phyloP scores from a whole-genome alignment of 352 stramenopile genomes.

The Phytophthora melonis region DNA sequence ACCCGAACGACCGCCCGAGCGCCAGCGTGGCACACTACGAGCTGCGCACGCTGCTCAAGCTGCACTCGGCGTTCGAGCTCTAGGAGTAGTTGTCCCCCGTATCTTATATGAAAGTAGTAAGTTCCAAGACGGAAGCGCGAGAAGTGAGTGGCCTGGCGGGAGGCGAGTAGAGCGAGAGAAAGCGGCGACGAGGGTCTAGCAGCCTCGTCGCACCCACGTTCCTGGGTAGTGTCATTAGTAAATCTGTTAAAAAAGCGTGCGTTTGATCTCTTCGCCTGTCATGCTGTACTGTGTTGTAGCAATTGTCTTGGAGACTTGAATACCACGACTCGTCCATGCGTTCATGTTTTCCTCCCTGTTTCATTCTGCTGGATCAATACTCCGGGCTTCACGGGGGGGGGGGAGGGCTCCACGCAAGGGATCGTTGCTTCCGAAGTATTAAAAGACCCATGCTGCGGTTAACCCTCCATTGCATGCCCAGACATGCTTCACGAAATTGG shows the following conservation, averaged over 20 bases:
- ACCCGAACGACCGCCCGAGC: slow-evolving; percentile 68
- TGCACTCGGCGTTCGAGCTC: slow-evolving; percentile 66
- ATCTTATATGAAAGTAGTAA: slow-evolving; percentile 43
- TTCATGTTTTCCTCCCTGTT: no score
- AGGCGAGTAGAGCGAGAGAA: slow-evolving; percentile 13
- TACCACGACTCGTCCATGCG: no score
- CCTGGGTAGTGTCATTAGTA: slow-evolving; percentile 39
- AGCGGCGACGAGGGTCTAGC: background rate
- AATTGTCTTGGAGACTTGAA: no score
- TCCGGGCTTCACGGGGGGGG: no score
- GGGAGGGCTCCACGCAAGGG: no score
- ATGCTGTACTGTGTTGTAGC: no score
- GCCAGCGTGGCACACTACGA: slow-evolving; percentile 83
- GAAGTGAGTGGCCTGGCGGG: background rate
- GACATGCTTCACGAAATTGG: no score
- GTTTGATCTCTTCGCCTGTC: slow-evolving; percentile 7
- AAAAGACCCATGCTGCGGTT: no score
- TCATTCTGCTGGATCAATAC: no score
- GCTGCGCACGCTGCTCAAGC: slow-evolving; percentile 75
- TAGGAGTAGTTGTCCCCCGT: slow-evolving; percentile 36
- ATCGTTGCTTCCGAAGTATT: no score
- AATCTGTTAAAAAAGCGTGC: slow-evolving; percentile 32
- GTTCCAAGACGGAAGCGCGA: slow-evolving; percentile 21
- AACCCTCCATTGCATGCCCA: no score
- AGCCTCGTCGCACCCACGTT: slow-evolving; percentile 15